Conservation (phyloP, 2,329 filamentous ascomycete species). For the Pyrenochaeta sp. region DNA sequence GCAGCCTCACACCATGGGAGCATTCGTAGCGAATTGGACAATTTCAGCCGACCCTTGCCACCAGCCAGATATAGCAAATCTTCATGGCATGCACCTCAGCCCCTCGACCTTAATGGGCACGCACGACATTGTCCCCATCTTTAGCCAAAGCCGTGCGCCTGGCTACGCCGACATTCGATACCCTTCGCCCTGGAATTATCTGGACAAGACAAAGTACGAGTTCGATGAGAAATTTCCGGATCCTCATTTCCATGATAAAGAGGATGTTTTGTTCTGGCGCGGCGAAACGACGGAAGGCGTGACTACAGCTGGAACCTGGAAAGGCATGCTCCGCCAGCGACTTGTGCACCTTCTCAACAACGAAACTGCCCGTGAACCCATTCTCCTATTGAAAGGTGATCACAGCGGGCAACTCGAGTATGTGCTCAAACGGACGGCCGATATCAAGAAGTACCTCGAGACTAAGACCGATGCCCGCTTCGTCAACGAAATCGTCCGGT, state of each 20-base stretch:
- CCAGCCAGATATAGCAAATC: constrained; percentile 76
- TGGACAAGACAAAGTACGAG: constrained; percentile 63
- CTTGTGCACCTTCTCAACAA: constrained; percentile 68
- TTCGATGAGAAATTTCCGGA: constrained; percentile 63
- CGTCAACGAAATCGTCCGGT: constrained; percentile 65
- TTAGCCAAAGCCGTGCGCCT: constrained; percentile 76
- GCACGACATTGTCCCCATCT: constrained; percentile 74
- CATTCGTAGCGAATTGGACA: constrained; percentile 73
- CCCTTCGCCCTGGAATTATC: constrained; percentile 70
- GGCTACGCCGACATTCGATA: constrained; percentile 81
- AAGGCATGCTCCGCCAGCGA: constrained; percentile 73
- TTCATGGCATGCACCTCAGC: constrained; percentile 77
- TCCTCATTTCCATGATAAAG: constrained; percentile 67
- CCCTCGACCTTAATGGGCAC: constrained; percentile 69
- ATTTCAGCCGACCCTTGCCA: constrained; percentile 73
- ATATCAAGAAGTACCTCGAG: constrained; percentile 63
- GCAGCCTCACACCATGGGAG: constrained; percentile 70
- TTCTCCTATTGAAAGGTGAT: constrained; percentile 57
- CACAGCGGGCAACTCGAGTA: constrained; percentile 63
- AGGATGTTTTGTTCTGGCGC: constrained; percentile 76
- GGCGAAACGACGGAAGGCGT: constrained; percentile 67
- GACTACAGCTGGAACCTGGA: constrained; percentile 65
- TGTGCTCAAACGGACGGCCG: constrained; percentile 60
- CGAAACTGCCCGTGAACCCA: constrained; percentile 38
- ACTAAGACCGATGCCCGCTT: constrained; percentile 65